Base-by-base conservation (phyloP, 2,329 filamentous ascomycete species). In the Blastomyces silverae region DNA sequence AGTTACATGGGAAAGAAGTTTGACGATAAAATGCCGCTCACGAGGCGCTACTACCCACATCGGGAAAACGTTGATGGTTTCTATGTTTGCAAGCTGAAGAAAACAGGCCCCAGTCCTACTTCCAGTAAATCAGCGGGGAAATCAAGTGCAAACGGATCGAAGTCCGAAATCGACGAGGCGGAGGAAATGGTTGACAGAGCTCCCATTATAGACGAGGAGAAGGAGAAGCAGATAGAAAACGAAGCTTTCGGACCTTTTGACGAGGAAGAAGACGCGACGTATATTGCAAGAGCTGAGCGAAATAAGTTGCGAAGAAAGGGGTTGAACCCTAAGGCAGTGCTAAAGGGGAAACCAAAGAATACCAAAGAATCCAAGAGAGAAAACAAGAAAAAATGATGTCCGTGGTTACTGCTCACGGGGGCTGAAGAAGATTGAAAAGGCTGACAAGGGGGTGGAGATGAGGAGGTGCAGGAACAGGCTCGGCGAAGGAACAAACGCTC, bases 51-150 rank as follows among this genome's bases (percentile, higher is more conserved):
- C 81, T 96, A 95, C 79, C 91, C 92, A 0, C 91, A 96, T 76
- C 85, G 89, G 25, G 91, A 94, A 81, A 96, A 97, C 79, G 92
- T 99, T 44, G 94, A 97, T 76, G 94, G 94, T 69, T 99, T 99
- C 87, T 99, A 92, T 76, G 94, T 99, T 67, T 91, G 92, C 73
- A 99, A 99, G 79, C 89, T 99, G 79, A 92, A 96, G 79, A 99
- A 99, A 84, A 86, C 86, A 20, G 93, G 87, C 0, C 89, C 91
- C 2, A 90, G 89, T 52, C 88, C 90, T 46, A 68, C 68, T 10
- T 61, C 69, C 61, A 70, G 68, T 56, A 64, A 70, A 28, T 66
- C 67, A n/a, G 67, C 69, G 34, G 67, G 68, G 11, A 69, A 71
- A 3, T 64, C 50, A 61, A 76, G 81, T 46, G 3, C 25, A 15